Base-by-base conservation (phyloP, 805 yeast species). In the Saccharomyces mikatae region DNA sequence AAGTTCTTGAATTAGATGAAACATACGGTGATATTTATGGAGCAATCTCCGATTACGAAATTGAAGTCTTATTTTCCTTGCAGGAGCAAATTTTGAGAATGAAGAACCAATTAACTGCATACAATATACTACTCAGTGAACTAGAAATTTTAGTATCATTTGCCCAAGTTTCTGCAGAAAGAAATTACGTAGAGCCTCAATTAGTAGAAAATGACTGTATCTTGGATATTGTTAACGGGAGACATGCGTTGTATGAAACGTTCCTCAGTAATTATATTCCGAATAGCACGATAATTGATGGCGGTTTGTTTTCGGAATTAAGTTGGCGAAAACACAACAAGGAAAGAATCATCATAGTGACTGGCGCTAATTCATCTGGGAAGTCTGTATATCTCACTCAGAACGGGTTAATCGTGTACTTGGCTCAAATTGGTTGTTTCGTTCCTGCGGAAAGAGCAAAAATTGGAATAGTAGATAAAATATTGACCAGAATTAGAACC, bases 351-450 rank as follows among this genome's bases (percentile, higher is more conserved):
- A 51, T 74, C 55, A 50, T 81, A 44, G 54, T 81, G 28, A 74
- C 83, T 22, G 84, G 85, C 30, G 74, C 81, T 0, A 77, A 77
- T 58, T 72, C 71, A 30, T 76, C 80, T 2, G 84, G 85, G 0
- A 81, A 81, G 57, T 76, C 83, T 0, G 80, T 81, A 0, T 74
- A 73, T 54, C 62, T 81, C 21, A 62, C 76, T 2, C 83, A 79
- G 53, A 67, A 74, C 51, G 84, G 82, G 0, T 58, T 80, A 31
- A 72, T 77, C 5, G 77, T 78, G 0, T 74, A 71, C 50, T 58
- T 81, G 48, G 75, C 83, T 0, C 85, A 81, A 51, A 70, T 80
- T 41, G 84, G 85, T 0, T 77, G 80, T 29, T 80, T 65, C 61
- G 80, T 81, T 1, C 85, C 85, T 2, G 83, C 82, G 0, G 60